Base-by-base conservation (phyloP, 345 rosid genomes). In the Citrus australasica region DNA sequence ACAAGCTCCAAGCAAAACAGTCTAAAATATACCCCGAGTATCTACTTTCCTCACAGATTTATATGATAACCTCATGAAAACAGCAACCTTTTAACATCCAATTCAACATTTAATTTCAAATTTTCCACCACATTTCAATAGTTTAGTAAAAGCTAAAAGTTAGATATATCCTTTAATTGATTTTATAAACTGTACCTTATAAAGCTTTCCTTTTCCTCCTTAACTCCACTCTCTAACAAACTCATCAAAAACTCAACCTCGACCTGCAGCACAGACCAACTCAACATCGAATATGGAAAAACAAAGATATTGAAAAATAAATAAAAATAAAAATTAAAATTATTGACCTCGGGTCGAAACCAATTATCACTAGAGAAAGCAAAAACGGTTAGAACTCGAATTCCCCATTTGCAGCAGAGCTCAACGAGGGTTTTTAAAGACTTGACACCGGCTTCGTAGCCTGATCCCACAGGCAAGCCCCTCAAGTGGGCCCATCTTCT, bases 281-380 rank as follows among this genome's bases (percentile, higher is more conserved):
- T 74, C 17, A 40, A 22, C 10, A 22, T 37, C 30, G 28, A 16
- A 37, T 40, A 65, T 35, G 35, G 6, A 28, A 51, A 6, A 60
- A 37, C 4, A 4, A 51, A 37, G 7, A 16, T 24, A 8, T 2
- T 11, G 32, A 67, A 38, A 55, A 25, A 33, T 16, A 30, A 27
- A 35, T 7, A 6, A 21, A 42, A 21, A 9, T 5, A 3, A 30
- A 22, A 16, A 3, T 1, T 1, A 11, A 21, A 62, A 48, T 21
- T 25, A 35, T 74, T 8, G 25, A 82, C 85, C 53, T 79, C 64
- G 24, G 87, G 83, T 14, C 82, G 81, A 70, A 77, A 56, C 82
- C 83, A 85, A 63, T 84, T 82, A 4, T 85, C 82, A 55, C n/a
- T 59, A 51, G 83, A 82, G 82, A 77, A 82, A 35, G 85, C 85